Evolutionary conservation across 1,284 basidiomycete species (phyloP).

Genomic region (Austropuccinia psidii): DNA sequence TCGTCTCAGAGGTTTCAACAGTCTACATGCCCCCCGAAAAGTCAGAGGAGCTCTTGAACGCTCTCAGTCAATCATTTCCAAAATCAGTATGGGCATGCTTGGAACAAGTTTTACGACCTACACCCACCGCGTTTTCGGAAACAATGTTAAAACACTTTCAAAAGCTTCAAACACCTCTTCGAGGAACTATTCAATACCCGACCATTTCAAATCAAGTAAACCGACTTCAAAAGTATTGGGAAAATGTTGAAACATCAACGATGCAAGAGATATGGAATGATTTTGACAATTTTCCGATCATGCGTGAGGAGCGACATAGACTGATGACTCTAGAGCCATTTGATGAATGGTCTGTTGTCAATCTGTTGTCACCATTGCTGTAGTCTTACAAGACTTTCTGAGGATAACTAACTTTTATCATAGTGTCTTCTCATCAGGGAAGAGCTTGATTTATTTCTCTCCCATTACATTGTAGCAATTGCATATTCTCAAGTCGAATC

Average conservation of each 20-base stretch:
- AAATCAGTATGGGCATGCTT: conserved; percentile 17
- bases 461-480: conserved; percentile 30
- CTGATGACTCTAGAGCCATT: conserved; percentile 18
- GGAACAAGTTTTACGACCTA: conserved; percentile 30
- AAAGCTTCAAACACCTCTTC: conserved; percentile 22
- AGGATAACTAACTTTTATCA: not conserved
- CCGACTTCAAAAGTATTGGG: not conserved
- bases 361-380: not conserved
- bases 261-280: conserved; percentile 25
- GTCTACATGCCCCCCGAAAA: conserved; percentile 32
- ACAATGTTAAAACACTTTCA: conserved; percentile 35
- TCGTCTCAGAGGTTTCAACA: conserved; percentile 34
- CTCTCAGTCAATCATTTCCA: conserved; percentile 7
- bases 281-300: not conserved
- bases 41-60: conserved; percentile 16
- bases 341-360: conserved; percentile 35
- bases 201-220: conserved; percentile 21
- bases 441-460: conserved; percentile 35
- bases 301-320: not conserved
- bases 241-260: conserved; percentile 22
- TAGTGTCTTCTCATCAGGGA: conserved; percentile 22
- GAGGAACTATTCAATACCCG: conserved; percentile 30
- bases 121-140: conserved; percentile 20
- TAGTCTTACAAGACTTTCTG: not conserved
- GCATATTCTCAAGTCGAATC: conserved; percentile 17